Evolutionary conservation across 768 basidiomycete genomes (phyloP), one percentile per base, ranked within the genome.

Genomic region (Piloderma croceum): DNA sequence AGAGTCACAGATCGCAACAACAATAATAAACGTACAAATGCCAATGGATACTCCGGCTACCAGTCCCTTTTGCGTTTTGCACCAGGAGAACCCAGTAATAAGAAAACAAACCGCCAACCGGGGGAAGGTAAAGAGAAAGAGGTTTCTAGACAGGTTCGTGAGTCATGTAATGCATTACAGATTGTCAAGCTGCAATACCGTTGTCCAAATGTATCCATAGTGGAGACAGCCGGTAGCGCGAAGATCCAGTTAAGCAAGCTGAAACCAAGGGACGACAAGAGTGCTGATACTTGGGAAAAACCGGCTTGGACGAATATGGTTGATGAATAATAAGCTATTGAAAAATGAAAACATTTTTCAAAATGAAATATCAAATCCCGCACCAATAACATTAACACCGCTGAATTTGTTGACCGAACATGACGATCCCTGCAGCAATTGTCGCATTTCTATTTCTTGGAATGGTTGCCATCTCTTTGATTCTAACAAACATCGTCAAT

Each of bases 171-270:
- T n/a, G n/a, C n/a, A n/a, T n/a, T n/a, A n/a, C n/a, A n/a, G n/a
- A n/a, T n/a, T n/a, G n/a, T n/a, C n/a, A 12, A 79, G 61, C 35
- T 65, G 67, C n/a, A n/a, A n/a, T n/a, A n/a, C 19, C 83, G 69
- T 18, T 83, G 76, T 5, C 83, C 82, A 54, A 79, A 83, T 1
- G 76, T 74, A 43, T 76, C 79, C 48, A 81, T 72, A 2, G 77
- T 76, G 47, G 67, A 70, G 9, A 77, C 56, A 4, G 73, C 74
- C 0, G 74, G 74, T 10, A 73, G 59, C 3, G 73, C 73, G 21
- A 65, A 66, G 7, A 67, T 4, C 56, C 59, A 67, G 36, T 67
- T 67, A 35, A 67, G 57, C 38, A 67, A 60, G 11, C 78, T 79
- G 54, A 76, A 79, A 15, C 79, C 79, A 59, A 74, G 73, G 1